These are phyloP conservation scores for Calophaca sinica DNA, from an alignment of 306 rosid genomes.

Conservation along the genomic window DNA sequence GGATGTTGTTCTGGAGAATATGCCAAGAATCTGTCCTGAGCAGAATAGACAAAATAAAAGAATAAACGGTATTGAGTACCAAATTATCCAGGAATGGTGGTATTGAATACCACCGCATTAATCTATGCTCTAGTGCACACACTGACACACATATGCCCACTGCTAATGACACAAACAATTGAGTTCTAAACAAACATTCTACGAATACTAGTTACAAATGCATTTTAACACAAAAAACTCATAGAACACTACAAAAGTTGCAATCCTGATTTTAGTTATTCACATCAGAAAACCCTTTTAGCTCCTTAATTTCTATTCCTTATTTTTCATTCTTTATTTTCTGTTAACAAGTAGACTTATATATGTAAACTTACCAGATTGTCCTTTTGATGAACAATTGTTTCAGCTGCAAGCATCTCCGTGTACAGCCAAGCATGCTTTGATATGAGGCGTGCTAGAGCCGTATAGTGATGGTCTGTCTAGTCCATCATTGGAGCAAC, in stretches of 20 bases:
- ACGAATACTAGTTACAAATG: background rate
- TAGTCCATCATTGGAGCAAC: conserved; percentile 99
- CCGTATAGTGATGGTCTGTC: conserved; percentile 91
- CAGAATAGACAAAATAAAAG: no score
- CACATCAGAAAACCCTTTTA: conserved; percentile 19
- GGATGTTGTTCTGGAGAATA: conserved; percentile 93
- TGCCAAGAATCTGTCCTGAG: conserved; percentile 98
- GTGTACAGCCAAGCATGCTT: conserved; percentile 95
- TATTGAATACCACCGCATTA: no score
- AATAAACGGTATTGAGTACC: no score
- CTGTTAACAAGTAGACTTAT: conserved; percentile 21
- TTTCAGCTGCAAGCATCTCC: conserved; percentile 97
- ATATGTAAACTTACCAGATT: conserved; percentile 70
- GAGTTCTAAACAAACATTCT: background rate
- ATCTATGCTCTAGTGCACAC: no score
- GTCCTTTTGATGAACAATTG: conserved; percentile 83
- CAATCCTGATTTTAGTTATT: background rate
- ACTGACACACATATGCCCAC: background rate
- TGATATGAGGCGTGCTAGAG: conserved; percentile 83
- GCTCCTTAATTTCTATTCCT: background rate
- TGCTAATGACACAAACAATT: background rate
- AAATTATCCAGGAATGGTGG: no score
- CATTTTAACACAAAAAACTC: no score
- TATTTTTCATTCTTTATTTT: background rate
- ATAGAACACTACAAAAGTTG: no score